Base-by-base conservation (phyloP, 257 asterid genomes). In the Coffea eugenioides region DNA sequence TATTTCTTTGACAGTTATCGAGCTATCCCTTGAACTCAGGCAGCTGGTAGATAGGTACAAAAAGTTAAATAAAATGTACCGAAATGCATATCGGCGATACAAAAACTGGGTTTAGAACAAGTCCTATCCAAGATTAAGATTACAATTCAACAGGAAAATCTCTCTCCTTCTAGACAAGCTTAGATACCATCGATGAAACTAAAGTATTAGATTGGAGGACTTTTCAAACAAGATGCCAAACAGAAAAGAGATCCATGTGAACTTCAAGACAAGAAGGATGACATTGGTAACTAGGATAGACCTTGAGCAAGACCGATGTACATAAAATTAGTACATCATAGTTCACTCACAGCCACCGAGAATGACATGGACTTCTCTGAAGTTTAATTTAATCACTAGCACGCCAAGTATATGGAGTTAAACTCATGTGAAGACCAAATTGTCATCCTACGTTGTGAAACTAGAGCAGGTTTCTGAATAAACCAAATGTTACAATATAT, bases 11-110 rank as follows among this genome's bases (percentile, higher is more conserved):
- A 95, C 95, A 8, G 90, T 94, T 74, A 95, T 83, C 79, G 99
- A 78, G 89, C 95, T 89, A 76, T 88, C 96, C 80, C 87, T 88
- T 48, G 96, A 88, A 93, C 85, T 93, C 98, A 2, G 98, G 97
- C 79, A 93, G 88, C 98, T 95, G 89, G 27, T 76, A 59, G 80
- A 80, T 46, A 70, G 31, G 78, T 31, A 61, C 21, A 59, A 74
- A 46, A 1, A 39, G 71, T 74, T 79, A 69, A 18, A 74, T 43
- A 67, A 77, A 62, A 51, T 36, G 75, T 69, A 68, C 18, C 41
- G 41, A 79, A 36, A 10, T 23, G 18, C 25, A 54, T 75, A 43
- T 15, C 6, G 5, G 36, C 21, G 69, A 56, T 10, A 8, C 2
- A 15, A 31, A n/a, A n/a, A 65, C 1, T 3, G 4, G 46, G 18